phyloP scores from a whole-genome alignment of 1,284 basidiomycete species.

The Filobasidium uniguttulatum region DNA sequence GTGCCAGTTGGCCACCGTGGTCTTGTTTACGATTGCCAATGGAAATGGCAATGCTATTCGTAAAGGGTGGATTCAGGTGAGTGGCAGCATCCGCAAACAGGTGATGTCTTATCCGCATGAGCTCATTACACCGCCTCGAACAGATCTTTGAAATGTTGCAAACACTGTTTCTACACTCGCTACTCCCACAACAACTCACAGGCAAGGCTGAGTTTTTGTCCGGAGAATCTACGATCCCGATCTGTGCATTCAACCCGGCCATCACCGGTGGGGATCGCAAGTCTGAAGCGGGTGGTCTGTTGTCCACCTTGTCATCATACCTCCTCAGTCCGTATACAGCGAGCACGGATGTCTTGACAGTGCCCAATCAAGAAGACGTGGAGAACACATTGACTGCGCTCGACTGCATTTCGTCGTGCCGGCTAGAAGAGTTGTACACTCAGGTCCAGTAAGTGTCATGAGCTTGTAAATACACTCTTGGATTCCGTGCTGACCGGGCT shows the following conservation, averaged over 20 bases:
- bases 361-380: conserved; percentile 73
- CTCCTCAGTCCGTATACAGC: conserved; percentile 83
- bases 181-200: conserved; percentile 75
- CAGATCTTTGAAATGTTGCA: conserved; percentile 98
- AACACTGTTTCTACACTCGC: conserved; percentile 83
- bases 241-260: conserved; percentile 55
- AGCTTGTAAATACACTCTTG: no score
- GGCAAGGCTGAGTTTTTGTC: conserved; percentile 95
- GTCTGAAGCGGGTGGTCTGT: conserved; percentile 72
- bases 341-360: conserved; percentile 55
- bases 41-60: conserved; percentile 89
- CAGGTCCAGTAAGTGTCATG: conserved; percentile 78
- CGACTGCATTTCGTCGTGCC: conserved; percentile 87
- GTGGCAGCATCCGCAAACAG: no score
- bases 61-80: conserved; percentile 81
- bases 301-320: conserved; percentile 91
- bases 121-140: neutral
- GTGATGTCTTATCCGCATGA: neutral
- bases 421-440: conserved; percentile 82
- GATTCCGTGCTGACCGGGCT: neutral
- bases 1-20: conserved; percentile 89
- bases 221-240: conserved; percentile 72
- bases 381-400: conserved; percentile 90
- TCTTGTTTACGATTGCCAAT: conserved; percentile 94
- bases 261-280: conserved; percentile 49